phyloP scores from a whole-genome alignment of 208 protist genomes.

The Wallacemonas sp. region DNA sequence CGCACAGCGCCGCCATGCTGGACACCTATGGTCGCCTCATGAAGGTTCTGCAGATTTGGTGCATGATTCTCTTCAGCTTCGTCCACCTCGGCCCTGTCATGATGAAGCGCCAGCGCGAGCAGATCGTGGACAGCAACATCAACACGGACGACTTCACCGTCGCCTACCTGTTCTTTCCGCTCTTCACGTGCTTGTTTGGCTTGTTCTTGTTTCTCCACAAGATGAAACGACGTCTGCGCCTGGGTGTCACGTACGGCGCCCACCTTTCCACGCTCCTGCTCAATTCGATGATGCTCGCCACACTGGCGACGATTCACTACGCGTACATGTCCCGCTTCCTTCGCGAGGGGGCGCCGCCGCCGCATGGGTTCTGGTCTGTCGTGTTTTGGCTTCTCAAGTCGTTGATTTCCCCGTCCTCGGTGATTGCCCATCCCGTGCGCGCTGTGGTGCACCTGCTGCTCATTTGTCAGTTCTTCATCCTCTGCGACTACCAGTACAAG shows the following conservation, averaged over 20 bases:
- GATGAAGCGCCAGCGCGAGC: conserved; percentile 27
- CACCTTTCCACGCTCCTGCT: conserved; percentile 45
- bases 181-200: conserved; percentile 44
- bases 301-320: conserved; percentile 66
- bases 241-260: conserved; percentile 71
- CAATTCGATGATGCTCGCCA: conserved; percentile 73
- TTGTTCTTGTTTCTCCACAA: conserved; percentile 69
- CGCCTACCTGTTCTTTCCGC: conserved; percentile 63
- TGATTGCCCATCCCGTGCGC: conserved; percentile 23
- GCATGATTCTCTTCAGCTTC: conserved; percentile 43
- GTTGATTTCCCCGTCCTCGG: conserved; percentile 16
- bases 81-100: conserved; percentile 65
- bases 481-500: conserved; percentile 79
- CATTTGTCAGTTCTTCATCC: conserved; percentile 45
- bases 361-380: conserved; percentile 5
- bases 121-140: conserved; percentile 7
- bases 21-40: conserved; percentile 69
- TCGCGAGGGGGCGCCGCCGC: conserved; percentile 5
- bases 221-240: conserved; percentile 57
- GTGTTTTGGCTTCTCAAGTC: conserved; percentile 8
- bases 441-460: conserved; percentile 35
- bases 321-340: conserved; percentile 31
- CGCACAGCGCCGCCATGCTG: conserved; percentile 34
- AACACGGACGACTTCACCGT: conserved; percentile 20
- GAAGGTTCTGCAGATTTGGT: conserved; percentile 73